Evolutionary conservation across 768 basidiomycete genomes (phyloP), one percentile per base, ranked within the genome.

Genomic region (Dictyophora rubrovolvata): DNA sequence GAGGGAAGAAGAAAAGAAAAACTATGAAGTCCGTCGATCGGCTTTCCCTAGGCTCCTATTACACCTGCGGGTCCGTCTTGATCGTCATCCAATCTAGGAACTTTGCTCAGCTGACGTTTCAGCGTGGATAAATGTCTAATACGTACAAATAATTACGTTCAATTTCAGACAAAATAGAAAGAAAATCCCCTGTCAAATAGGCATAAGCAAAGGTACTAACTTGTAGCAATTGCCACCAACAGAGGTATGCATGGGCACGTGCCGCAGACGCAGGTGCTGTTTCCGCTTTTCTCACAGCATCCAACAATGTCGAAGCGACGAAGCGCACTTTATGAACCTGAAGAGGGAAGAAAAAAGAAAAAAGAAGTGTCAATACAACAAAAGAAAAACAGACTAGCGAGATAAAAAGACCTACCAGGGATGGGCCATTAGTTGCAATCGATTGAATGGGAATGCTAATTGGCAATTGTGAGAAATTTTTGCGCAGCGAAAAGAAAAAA

Each of bases 301-400:
- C 91, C 60, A 94, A 76, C 54, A 95, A 73, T 1, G 90, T 92
- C 12, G 90, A 93, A 16, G 93, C 93, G 37, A 94, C 90, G 69
- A 92, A 94, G 60, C 93, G 85, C 62, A 94, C 91, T 78, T 94
- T 94, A 69, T 89, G 86, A 16, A 94, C 89, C 84, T 87, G 62
- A 35, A 72, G 62, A 33, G 67, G 63, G 2, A 66, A 63, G 16
- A 50, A 56, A 47, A 49, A 60, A 66, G 63, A 18, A 50, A 56
- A 47, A 49, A 60, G 47, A 33, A 58, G 16, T 34, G 9, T 34
- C 53, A 46, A 50, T 42, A 51, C 9, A 17, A 56, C 34, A 14
- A 22, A 57, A 55, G 23, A 36, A 9, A 60, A 33, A 48, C 33
- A 42, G 22, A 42, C 37, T 54, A 53, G 51, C 35, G 53, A 54